A percentile compares a stretch with the other conserved stretches of the same genome.
These are phyloP conservation scores for Phytophthora pistaciae DNA, from an alignment of 352 stramenopile species.

Conservation along the genomic window DNA sequence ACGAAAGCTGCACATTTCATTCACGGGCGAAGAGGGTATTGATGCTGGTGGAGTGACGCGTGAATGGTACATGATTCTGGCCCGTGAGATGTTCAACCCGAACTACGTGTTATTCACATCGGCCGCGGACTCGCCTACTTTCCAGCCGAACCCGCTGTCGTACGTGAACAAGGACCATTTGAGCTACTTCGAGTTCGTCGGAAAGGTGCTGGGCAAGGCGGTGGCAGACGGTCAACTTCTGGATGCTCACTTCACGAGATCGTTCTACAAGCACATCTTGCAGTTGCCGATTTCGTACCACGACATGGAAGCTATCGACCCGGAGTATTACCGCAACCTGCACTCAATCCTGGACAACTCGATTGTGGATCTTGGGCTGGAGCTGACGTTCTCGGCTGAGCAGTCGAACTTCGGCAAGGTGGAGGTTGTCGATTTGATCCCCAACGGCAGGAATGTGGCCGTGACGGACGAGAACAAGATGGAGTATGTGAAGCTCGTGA, in stretches of 20 bases:
- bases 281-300: slow-evolving; percentile 97
- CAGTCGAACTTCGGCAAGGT: slow-evolving; percentile 92
- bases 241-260: slow-evolving; percentile 99
- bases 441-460: slow-evolving; percentile 83
- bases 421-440: slow-evolving; percentile 91
- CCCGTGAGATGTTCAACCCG: slow-evolving; percentile 99
- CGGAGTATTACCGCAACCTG: slow-evolving; percentile 96
- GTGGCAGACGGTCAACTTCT: slow-evolving; percentile 98
- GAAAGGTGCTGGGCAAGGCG: slow-evolving; percentile 99
- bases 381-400: slow-evolving; percentile 94
- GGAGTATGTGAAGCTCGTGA: slow-evolving; percentile 95
- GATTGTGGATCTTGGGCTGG: slow-evolving; percentile 87
- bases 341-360: slow-evolving; percentile 91
- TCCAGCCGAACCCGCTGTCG: slow-evolving; percentile 99
- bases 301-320: slow-evolving; percentile 99
- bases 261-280: slow-evolving; percentile 99
- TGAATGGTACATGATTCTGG: slow-evolving; percentile 99
- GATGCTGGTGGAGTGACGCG: slow-evolving; percentile 98
- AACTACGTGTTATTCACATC: slow-evolving; percentile 99
- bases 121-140: slow-evolving; percentile 98
- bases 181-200: slow-evolving; percentile 99
- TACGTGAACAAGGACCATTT: slow-evolving; percentile 99
- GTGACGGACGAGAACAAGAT: slow-evolving; percentile 96
- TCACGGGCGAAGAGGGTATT: slow-evolving; percentile 98
- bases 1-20: slow-evolving; percentile 98